Percentiles rank a stretch among this genome's conserved stretches.
Conservation (phyloP, 148 eudicot genomes). For the Oxyria digyna region DNA sequence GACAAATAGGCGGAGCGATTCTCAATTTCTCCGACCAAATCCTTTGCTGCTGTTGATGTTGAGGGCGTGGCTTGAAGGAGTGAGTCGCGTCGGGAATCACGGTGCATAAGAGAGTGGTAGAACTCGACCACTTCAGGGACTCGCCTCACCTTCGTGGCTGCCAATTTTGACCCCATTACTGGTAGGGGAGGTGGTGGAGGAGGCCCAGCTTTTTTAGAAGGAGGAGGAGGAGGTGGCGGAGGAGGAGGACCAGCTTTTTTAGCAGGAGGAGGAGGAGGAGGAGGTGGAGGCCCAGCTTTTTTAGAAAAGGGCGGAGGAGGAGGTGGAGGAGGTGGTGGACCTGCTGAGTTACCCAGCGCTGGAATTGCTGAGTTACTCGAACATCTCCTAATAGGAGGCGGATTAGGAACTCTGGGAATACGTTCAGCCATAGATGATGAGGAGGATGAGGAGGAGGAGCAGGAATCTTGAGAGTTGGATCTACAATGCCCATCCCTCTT, state of each 20-base stretch:
- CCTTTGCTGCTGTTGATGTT: slow-evolving; percentile 47
- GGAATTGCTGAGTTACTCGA: slow-evolving; percentile 8
- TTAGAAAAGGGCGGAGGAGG: slow-evolving; percentile 25
- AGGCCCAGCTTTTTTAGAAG: background rate
- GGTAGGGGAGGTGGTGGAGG: slow-evolving; percentile 52
- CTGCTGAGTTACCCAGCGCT: slow-evolving; percentile 13
- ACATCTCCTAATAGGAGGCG: slow-evolving; percentile 51
- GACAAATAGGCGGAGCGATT: slow-evolving; percentile 68
- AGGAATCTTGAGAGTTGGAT: slow-evolving; percentile 22
- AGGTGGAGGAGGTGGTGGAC: slow-evolving; percentile 23
- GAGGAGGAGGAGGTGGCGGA: slow-evolving; percentile 33
- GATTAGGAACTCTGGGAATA: slow-evolving; percentile 74
- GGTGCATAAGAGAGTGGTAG: slow-evolving; percentile 79
- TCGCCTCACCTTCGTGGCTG: slow-evolving; percentile 62
- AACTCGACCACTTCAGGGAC: slow-evolving; percentile 94
- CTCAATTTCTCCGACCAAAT: slow-evolving; percentile 85
- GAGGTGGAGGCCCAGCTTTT: slow-evolving; percentile 28
- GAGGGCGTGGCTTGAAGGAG: slow-evolving; percentile 24
- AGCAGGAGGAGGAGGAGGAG: slow-evolving; percentile 40
- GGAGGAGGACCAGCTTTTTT: slow-evolving; percentile 18
- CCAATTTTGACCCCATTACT: slow-evolving; percentile 24
- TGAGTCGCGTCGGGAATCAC: slow-evolving; percentile 67
- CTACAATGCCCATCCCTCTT: slow-evolving; percentile 20
- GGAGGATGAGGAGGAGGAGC: slow-evolving; percentile 24
- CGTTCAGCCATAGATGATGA: no score